Conservation (phyloP, 345 rosid species). For the Populus simonii region DNA sequence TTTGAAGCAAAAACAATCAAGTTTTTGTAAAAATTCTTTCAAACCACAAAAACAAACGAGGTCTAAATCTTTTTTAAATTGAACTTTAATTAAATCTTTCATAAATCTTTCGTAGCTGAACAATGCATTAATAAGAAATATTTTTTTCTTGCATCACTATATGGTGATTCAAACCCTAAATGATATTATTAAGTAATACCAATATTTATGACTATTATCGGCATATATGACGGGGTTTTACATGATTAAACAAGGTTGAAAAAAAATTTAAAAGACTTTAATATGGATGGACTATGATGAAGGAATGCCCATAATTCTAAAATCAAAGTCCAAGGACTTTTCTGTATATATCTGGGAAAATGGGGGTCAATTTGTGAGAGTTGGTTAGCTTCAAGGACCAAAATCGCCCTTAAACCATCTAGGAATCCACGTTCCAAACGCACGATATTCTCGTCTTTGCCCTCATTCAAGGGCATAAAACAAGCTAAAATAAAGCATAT, state of each 20-base stretch:
- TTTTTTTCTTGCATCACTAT: too few species aligned
- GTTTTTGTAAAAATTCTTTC: rapidly evolving
- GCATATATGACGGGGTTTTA: too few species aligned
- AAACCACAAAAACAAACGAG: rapidly evolving
- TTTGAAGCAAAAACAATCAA: too few species aligned
- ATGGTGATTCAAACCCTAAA: too few species aligned
- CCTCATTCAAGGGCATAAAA: background rate
- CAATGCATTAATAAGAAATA: too few species aligned
- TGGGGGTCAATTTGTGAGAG: background rate
- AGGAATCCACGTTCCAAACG: background rate
- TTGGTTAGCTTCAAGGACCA: background rate
- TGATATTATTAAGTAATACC: too few species aligned
- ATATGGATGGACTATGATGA: background rate
- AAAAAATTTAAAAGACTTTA: too few species aligned
- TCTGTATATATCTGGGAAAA: background rate
- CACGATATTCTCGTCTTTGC: slow-evolving; percentile 7
- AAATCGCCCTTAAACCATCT: background rate
- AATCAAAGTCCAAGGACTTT: background rate
- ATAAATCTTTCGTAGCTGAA: too few species aligned
- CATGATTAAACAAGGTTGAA: too few species aligned
- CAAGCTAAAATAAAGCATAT: background rate
- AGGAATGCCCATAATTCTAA: background rate
- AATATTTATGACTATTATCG: too few species aligned
- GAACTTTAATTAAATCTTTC: too few species aligned
- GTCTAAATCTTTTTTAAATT: too few species aligned